Base-by-base conservation (phyloP, 1,284 basidiomycete species). In the Cutaneotrichosporon curvatum region DNA sequence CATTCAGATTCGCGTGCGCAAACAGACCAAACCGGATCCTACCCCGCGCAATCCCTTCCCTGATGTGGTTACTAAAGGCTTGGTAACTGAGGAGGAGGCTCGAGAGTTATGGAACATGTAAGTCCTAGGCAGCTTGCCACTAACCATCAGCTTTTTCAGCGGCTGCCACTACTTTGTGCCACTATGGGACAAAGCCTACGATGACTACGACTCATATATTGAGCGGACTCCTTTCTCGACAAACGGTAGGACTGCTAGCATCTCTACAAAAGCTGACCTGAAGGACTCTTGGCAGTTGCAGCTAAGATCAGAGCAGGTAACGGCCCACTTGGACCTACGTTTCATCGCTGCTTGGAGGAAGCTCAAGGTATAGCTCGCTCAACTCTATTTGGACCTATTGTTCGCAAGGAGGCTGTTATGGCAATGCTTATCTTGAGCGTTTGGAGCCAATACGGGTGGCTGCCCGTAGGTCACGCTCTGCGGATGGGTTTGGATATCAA, bases 151-250 rank as follows among this genome's bases (percentile, higher is more conserved):
- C 61, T 95, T 95, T 77, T 94, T 94, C 75, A 83, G 85, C 47
- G 90, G 90, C 45, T 94, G 89, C 71, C 86, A 94, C 74, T 80
- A 92, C 65, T 94, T 94, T 75, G 89, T 94, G 51, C 89, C 89
- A 34, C 77, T 92, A 42, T 92, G 90, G 75, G 88, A 92, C 72
- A 84, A 86, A 23, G 76, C 77, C 48, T 91, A 88, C 69, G 89
- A 95, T 75, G 87, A 85, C 2, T 91, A 87, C 73, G 89, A 92
- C 67, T 82, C 82, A 55, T 78, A 89, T 54, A 83, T 84, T 74
- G 87, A 89, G 64, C 83, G 89, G 53, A 86, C 85, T 4, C 90
- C 90, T 3, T 95, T 90, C 81, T 91, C 89, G 2, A 69, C 67
- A 7, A 70, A 72, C 43, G 67, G 70, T 67, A 23, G 35, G 63